Evolutionary conservation across 2,329 filamentous ascomycete genomes (phyloP).

Genomic region (Ophidiomyces ophidiicola): DNA sequence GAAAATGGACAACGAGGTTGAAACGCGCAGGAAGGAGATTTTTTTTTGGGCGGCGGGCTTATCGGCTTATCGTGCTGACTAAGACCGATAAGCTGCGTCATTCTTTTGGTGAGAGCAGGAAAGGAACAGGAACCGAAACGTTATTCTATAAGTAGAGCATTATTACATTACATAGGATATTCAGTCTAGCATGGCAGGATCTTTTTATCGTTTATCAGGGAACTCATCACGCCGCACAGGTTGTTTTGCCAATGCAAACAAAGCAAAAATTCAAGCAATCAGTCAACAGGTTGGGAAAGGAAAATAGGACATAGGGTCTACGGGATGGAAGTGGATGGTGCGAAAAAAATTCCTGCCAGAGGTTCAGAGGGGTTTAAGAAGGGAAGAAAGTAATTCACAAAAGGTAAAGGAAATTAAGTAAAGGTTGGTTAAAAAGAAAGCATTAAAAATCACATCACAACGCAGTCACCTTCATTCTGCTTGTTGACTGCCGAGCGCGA

Average conservation of each 20-base stretch:
- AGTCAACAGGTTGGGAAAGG: too few relatives aligned
- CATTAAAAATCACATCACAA: conserved; percentile 54
- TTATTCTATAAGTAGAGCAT: too few relatives aligned
- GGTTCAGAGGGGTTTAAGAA: background rate
- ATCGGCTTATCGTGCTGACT: too few relatives aligned
- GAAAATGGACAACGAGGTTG: too few relatives aligned
- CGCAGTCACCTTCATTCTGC: conserved; percentile 76
- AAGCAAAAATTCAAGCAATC: too few relatives aligned
- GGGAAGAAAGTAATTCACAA: background rate
- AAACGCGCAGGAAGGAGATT: too few relatives aligned
- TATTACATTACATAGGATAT: too few relatives aligned
- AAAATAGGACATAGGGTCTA: background rate
- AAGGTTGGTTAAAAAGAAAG: conserved; percentile 1
- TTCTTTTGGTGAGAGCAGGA: too few relatives aligned
- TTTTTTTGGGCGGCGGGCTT: too few relatives aligned
- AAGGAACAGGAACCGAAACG: too few relatives aligned
- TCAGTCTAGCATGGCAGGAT: background rate
- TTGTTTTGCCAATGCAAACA: too few relatives aligned
- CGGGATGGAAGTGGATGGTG: background rate
- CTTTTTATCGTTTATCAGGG: background rate
- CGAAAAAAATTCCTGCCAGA: conserved; percentile 5
- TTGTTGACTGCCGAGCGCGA: conserved; percentile 69
- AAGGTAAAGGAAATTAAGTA: background rate
- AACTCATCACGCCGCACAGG: background rate
- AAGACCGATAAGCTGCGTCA: too few relatives aligned